A percentile compares a stretch with the other conserved stretches of the same genome.
Conservation (phyloP, 2,329 filamentous ascomycete species). For the Paecilomyces dactylethromorphus region DNA sequence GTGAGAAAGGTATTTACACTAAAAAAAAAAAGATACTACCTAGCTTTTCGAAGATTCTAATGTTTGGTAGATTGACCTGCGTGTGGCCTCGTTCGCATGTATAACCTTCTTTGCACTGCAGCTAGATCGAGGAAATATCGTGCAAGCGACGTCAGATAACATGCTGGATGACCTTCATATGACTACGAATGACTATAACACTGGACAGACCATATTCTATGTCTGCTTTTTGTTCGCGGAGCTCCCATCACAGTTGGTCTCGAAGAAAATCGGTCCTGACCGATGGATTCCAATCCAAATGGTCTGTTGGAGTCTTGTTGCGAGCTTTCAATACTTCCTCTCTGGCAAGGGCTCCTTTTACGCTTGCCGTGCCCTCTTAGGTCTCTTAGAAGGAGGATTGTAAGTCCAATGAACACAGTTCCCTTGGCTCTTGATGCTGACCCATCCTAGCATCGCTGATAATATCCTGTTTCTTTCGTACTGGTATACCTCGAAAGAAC, state of each 20-base stretch:
- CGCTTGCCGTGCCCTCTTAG: slow-evolving; percentile 41
- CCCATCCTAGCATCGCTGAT: slow-evolving; percentile 29
- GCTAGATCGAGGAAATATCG: slow-evolving; percentile 57
- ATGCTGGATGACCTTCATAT: slow-evolving; percentile 46
- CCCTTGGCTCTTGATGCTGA: slow-evolving; percentile 4
- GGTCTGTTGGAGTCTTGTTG: slow-evolving; percentile 50
- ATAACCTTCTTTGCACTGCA: slow-evolving; percentile 60
- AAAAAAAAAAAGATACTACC: neutral
- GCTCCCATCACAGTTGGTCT: slow-evolving; percentile 50
- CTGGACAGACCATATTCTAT: slow-evolving; percentile 35
- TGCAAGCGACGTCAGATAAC: slow-evolving; percentile 56
- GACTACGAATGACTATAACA: slow-evolving; percentile 43
- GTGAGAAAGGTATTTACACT: slow-evolving; percentile 25
- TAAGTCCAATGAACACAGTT: slow-evolving; percentile 43
- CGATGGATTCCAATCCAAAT: slow-evolving; percentile 55
- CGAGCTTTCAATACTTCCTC: slow-evolving; percentile 45
- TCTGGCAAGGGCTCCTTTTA: slow-evolving; percentile 39
- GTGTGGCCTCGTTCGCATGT: slow-evolving; percentile 40
- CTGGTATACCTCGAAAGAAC: slow-evolving; percentile 66
- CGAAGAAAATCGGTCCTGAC: slow-evolving; percentile 47
- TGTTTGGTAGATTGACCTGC: slow-evolving; percentile 31
- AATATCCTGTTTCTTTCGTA: slow-evolving; percentile 58
- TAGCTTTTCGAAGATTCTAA: neutral
- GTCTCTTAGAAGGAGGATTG: slow-evolving; percentile 49
- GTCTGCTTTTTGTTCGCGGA: slow-evolving; percentile 37